Percentiles rank a stretch among this genome's conserved stretches.
phyloP scores from a whole-genome alignment of 495 filamentous ascomycete species.

The Aspergillus cavernicola region DNA sequence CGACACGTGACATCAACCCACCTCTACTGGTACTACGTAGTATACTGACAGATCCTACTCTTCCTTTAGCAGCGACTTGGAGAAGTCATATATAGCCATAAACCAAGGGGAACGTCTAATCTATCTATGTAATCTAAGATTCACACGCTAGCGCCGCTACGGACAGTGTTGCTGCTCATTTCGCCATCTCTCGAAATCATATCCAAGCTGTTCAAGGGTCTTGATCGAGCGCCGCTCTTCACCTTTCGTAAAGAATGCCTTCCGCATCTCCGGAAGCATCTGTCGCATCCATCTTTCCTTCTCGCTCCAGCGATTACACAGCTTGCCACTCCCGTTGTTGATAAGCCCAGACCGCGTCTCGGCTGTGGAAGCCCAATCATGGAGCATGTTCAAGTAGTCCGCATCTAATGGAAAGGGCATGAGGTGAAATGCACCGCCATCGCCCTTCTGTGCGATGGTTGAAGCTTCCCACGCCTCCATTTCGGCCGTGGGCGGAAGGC shows the following conservation, averaged over 20 bases:
- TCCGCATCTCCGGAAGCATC: constrained; percentile 51
- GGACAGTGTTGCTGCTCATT: constrained; percentile 15
- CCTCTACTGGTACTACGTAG: too few relatives aligned
- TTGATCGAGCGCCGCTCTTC: constrained; percentile 40
- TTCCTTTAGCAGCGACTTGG: too few relatives aligned
- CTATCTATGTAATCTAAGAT: constrained; percentile 4
- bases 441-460: constrained; percentile 38
- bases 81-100: too few relatives aligned
- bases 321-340: constrained; percentile 55
- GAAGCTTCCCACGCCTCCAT: constrained; percentile 65
- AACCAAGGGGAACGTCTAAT: too few relatives aligned
- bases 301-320: constrained; percentile 62
- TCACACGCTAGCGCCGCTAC: background rate
- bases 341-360: constrained; percentile 33
- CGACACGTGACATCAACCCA: constrained; percentile 22
- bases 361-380: constrained; percentile 56
- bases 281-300: constrained; percentile 62
- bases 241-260: constrained; percentile 48
- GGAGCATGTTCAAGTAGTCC: constrained; percentile 69
- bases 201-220: constrained; percentile 57
- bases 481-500: constrained; percentile 54
- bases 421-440: constrained; percentile 56
- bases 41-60: background rate
- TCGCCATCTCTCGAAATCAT: constrained; percentile 48
- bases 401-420: constrained; percentile 72